Evolutionary conservation across 306 rosid species (phyloP), one percentile per base, ranked within the genome.

Genomic region (Clitoria ternatea): DNA sequence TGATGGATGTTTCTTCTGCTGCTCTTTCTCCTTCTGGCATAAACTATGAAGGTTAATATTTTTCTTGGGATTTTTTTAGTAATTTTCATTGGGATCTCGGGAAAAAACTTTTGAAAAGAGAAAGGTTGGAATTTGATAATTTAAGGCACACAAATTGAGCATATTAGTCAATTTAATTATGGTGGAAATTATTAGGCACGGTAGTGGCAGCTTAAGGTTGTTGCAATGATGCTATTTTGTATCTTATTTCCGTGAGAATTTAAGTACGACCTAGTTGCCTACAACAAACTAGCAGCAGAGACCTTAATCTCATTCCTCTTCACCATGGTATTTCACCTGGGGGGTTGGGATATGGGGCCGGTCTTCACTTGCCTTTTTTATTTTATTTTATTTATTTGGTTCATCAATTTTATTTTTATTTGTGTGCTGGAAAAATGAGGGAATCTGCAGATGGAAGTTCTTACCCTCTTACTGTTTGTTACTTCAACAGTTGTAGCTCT

Each of bases 21-120:
- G 82, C 91, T 39, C 89, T 95, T 63, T 95, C 99, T 73, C 99
- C 99, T 70, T 78, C 96, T 77, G 99, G 99, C 72, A 85, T 95
- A 39, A 95, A 95, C 79, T 95, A 77, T 53, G 99, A 95, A 95
- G 99, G 99, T 95, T 61, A 63, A 70, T 48, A 19, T 79, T 68
- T 32, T 45, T 75, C 40, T 30, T 60, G 40, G 19, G 56, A 36
- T 9, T 29, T 9, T 32, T 47, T 40, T 7, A 19, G 13, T 62
- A 59, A 20, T 44, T 5, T 66, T 55, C 47, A 48, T 35, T 54
- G 11, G 15, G 49, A 45, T 56, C 62, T 75, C 69, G 53, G 37
- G 71, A n/a, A n/a, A 10, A 29, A 53, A 61, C 30, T 29, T 73
- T 4, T 57, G 35, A 72, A n/a, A n/a, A 48, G 63, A 27, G 32